Evolutionary conservation across 2,329 filamentous ascomycete genomes (phyloP).

Genomic region (Trichoderma atroviride): DNA sequence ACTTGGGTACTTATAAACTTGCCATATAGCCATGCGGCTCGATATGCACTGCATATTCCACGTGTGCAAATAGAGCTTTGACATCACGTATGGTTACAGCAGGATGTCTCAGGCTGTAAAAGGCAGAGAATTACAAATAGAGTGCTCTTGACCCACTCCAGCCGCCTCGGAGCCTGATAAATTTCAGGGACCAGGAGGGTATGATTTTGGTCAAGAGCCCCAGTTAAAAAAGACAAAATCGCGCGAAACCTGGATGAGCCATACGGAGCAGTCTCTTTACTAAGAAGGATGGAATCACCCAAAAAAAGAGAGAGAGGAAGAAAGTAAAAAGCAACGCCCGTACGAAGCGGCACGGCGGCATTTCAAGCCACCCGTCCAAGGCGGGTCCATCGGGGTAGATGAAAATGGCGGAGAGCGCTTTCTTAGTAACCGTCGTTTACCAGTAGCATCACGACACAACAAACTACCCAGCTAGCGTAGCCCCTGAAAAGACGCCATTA

Average conservation of each 20-base stretch:
- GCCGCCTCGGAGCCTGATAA: not conserved
- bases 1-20: not conserved
- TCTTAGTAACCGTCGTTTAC: not conserved
- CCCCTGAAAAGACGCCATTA: not conserved
- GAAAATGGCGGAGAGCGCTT: not conserved
- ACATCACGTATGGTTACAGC: not conserved
- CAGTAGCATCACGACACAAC: not conserved
- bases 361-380: not conserved
- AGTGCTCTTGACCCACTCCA: not conserved
- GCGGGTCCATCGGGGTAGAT: not conserved
- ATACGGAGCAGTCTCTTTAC: not conserved
- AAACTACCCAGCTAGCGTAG: not conserved
- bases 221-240: not conserved
- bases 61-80: not conserved
- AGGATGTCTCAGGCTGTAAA: not conserved
- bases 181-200: not conserved
- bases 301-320: too few relatives aligned
- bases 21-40: not conserved
- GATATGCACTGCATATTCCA: not conserved
- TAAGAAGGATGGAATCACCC: not conserved
- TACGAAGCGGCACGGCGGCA: not conserved
- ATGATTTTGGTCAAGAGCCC: not conserved
- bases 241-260: not conserved
- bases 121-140: not conserved
- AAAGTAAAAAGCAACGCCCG: not conserved